Percentiles rank a stretch among this genome's conserved stretches.
Conservation (phyloP, 495 filamentous ascomycete species). For the Xanthoparmelia taractica region DNA sequence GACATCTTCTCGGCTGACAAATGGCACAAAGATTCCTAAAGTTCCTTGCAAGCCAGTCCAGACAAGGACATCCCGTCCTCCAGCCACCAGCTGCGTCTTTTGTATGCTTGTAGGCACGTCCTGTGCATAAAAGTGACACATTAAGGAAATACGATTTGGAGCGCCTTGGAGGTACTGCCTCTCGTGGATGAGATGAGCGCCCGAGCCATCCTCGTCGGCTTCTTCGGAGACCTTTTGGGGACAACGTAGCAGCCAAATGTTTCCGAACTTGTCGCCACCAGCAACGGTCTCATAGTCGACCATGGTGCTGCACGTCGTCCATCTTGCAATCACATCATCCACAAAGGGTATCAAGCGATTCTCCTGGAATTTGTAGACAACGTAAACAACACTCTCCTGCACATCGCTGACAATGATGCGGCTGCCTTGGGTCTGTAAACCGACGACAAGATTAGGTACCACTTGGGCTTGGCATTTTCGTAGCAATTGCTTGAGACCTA, state of each 20-base stretch:
- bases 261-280: conserved; percentile 96
- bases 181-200: conserved; percentile 81
- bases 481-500: conserved; percentile 83
- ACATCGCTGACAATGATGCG: conserved; percentile 89
- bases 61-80: conserved; percentile 81
- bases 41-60: conserved; percentile 95
- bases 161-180: conserved; percentile 82
- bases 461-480: conserved; percentile 81
- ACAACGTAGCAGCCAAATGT: conserved; percentile 85
- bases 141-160: conserved; percentile 71
- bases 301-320: conserved; percentile 83
- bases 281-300: conserved; percentile 95
- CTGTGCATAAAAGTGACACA: conserved; percentile 82
- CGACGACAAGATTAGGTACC: conserved; percentile 73
- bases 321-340: conserved; percentile 81
- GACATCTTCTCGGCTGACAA: conserved; percentile 81
- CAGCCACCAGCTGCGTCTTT: conserved; percentile 83
- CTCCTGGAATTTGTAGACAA: conserved; percentile 87
- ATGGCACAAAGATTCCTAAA: conserved; percentile 84
- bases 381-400: conserved; percentile 80
- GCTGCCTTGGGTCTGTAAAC: conserved; percentile 82
- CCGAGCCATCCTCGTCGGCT: conserved; percentile 85
- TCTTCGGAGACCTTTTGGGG: conserved; percentile 80
- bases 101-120: conserved; percentile 87
- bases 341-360: conserved; percentile 87